A percentile compares a stretch with the other conserved stretches of the same genome.
phyloP scores from a whole-genome alignment of 83 land plant species.

The Isoetes engelmannii region DNA sequence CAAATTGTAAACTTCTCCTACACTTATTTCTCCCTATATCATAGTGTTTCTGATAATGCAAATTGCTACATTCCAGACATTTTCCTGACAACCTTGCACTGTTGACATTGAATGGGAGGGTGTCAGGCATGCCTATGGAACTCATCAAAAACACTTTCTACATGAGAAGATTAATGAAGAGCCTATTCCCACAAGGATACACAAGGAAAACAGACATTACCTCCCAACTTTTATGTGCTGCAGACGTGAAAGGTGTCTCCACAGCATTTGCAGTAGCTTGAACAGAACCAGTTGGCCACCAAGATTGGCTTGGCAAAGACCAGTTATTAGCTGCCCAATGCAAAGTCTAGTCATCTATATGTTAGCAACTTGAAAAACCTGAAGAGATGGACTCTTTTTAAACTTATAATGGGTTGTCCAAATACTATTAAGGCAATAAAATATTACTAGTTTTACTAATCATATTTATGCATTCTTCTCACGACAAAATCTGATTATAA shows the following conservation, averaged over 20 bases:
- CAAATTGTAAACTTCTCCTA: too few species aligned
- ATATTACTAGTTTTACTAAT: too few species aligned
- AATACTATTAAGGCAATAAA: too few species aligned
- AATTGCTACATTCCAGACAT: too few species aligned
- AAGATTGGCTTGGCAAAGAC: conserved; percentile 10
- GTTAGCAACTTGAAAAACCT: too few species aligned
- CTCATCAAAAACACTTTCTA: background rate
- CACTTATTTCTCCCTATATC: too few species aligned
- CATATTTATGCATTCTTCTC: too few species aligned
- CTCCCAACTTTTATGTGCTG: conserved; percentile 5
- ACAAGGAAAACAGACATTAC: background rate
- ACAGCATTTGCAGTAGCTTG: conserved; percentile 15
- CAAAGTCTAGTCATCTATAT: conserved; percentile 9
- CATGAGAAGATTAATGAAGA: background rate
- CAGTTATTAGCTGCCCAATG: conserved; percentile 23
- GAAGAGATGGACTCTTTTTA: too few species aligned
- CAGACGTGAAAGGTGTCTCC: conserved; percentile 13
- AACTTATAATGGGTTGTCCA: too few species aligned
- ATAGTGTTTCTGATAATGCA: too few species aligned
- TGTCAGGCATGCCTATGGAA: background rate
- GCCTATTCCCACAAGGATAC: background rate
- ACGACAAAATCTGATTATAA: background rate
- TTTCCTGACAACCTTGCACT: too few species aligned
- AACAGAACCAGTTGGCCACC: conserved; percentile 23
- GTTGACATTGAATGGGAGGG: too few species aligned